Evolutionary conservation across 1,139 yeast genomes (phyloP), one percentile per base, ranked within the genome.

Genomic region (Candida freyschussii): DNA sequence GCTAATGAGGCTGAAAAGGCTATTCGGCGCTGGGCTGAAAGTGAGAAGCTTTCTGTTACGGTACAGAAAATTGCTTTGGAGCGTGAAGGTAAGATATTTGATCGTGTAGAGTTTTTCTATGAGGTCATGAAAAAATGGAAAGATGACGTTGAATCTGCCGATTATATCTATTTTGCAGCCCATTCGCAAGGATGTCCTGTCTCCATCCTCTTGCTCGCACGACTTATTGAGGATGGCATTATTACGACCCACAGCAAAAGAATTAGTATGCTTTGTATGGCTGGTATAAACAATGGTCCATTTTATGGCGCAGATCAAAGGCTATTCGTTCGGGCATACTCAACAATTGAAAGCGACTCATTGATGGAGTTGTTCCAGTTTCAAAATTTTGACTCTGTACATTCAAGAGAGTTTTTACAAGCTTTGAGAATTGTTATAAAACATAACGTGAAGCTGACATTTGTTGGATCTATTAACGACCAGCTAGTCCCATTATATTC

Each of bases 141-240:
- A 27, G 63, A 74, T 14, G 86, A 83, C 46, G 66, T 91, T 18
- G 70, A 73, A 34, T 69, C 73, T 19, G 89, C 96, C 0, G 97
- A 91, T 55, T 81, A 82, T 47, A 75, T 91, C 9, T 86, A 81
- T 54, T 72, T 91, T 44, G 96, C 96, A 1, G 78, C 95, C 0
- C 98, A 91, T 60, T 86, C 96, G 0, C 98, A 91, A 58, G 97
- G 98, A 0, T 80, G 93, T 34, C 96, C 95, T 0, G 97, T 91
- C 0, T 77, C 95, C 1, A 77, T 86, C 2, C 80, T 86, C 29
- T 56, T 91, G 19, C 60, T 87, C 21, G 84, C 95, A 0, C 69
- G 73, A 44, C 64, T 91, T 27, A 72, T 91, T 7, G 78, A 74
- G 41, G 69, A 75, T 44, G 94, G 91, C 0, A 67, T 83, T 17